Conservation (phyloP, 225 moss, liverwort and hornwort genomes). For the Bryum argenteum region DNA sequence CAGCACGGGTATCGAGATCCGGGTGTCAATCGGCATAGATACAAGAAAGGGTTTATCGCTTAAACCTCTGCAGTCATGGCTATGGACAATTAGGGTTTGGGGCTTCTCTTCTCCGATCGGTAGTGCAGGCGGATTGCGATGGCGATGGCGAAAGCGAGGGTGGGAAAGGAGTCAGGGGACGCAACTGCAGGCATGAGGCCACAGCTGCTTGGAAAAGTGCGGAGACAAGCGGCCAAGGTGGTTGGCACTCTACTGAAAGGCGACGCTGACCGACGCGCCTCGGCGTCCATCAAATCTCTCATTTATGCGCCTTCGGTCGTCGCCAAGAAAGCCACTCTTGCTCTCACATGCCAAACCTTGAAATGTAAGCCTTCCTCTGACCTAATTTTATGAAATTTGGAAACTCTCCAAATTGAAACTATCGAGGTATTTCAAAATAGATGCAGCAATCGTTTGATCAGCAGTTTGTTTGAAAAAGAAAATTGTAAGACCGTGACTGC, state of each 20-base stretch:
- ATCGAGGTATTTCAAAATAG: neutral
- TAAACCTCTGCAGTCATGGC: neutral
- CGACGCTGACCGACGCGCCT: constrained; percentile 70
- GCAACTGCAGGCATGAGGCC: constrained; percentile 58
- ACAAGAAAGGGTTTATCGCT: neutral
- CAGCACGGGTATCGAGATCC: no score
- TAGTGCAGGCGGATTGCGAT: neutral
- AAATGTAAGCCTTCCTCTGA: constrained; percentile 61
- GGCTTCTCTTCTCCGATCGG: neutral
- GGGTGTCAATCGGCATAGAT: no score
- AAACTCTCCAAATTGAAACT: neutral
- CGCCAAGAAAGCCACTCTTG: constrained; percentile 93
- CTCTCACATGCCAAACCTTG: constrained; percentile 88
- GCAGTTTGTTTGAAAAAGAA: no score
- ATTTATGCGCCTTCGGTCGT: constrained; percentile 88
- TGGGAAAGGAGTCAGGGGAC: constrained; percentile 34
- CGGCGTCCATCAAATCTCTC: constrained; percentile 85
- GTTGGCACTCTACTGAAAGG: constrained; percentile 70
- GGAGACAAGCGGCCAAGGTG: constrained; percentile 86
- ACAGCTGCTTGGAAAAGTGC: constrained; percentile 76
- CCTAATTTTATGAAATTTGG: neutral
- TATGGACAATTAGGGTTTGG: constrained; percentile 37
- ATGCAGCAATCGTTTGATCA: no score
- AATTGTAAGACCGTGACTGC: no score
- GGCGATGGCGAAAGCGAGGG: constrained; percentile 36